Evolutionary conservation across 108 stramenopile species (phyloP).

Genomic region (Skeletonema potamos): DNA sequence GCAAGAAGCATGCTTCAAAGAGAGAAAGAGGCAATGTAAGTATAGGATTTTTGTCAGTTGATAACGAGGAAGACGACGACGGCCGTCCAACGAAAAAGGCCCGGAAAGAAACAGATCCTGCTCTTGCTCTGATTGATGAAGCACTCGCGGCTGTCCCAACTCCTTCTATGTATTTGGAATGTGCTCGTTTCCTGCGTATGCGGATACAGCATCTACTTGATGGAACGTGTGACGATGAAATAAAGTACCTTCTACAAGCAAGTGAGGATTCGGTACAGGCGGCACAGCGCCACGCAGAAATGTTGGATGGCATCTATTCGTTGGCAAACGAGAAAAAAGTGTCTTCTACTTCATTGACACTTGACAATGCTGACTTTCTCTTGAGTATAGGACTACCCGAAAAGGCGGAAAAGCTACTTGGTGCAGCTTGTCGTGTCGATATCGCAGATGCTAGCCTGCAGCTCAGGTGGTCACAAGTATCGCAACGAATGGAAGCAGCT

Average conservation of each 20-base stretch:
- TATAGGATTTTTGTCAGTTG: constrained; percentile 1
- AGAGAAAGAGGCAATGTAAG: constrained; percentile 1
- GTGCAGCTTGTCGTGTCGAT: constrained; percentile 6
- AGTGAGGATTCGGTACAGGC: constrained; percentile 23
- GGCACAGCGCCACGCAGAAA: constrained; percentile 21
- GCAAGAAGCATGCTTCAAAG: constrained; percentile 15
- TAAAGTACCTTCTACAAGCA: constrained; percentile 14
- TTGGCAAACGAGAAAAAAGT: constrained; percentile 18
- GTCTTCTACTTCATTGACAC: constrained; percentile 44
- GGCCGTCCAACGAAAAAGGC: constrained; percentile 45
- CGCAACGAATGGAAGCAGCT: constrained; percentile 14
- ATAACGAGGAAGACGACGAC: constrained; percentile 11
- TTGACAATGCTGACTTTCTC: constrained; percentile 64
- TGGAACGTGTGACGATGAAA: constrained; percentile 7
- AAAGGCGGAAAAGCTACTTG: constrained; percentile 41
- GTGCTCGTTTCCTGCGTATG: constrained; percentile 50
- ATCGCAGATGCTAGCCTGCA: constrained; percentile 34
- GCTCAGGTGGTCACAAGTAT: constrained; percentile 60
- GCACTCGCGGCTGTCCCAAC: constrained; percentile 59
- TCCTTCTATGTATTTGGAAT: constrained; percentile 63
- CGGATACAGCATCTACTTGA: constrained; percentile 26
- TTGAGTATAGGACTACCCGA: constrained; percentile 19
- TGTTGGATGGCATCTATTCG: constrained; percentile 32
- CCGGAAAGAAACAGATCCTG: constrained; percentile 37
- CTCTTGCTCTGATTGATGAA: constrained; percentile 52